Base-by-base conservation (phyloP, 768 basidiomycete genomes). In the Mrakia hoshinonis region DNA sequence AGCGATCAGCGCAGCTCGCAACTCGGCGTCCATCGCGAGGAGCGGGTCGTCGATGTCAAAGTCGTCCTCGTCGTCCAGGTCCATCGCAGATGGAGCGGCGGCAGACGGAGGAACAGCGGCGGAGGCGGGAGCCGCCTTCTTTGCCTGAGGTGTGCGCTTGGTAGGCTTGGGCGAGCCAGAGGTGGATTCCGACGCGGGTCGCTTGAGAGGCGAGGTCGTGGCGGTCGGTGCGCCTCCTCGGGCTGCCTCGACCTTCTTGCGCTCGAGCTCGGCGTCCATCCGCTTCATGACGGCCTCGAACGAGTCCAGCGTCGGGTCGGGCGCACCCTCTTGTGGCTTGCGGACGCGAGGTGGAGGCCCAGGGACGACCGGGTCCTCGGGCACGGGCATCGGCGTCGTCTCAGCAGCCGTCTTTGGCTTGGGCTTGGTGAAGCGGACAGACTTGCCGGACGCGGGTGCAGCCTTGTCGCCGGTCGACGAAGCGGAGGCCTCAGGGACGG, bases 261-360 rank as follows among this genome's bases (percentile, higher is more conserved):
- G 68, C 2, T 82, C 82, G 38, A 99, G 82, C 75, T 96, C 90
- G 22, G 82, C 85, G 75, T 99, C 96, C 88, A 98, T 91, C 2
- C 92, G 92, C 77, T 86, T 85, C 96, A 98, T 98, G 39, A 98
- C 91, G 1, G 89, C 85, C 77, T 99, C 96, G 74, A 99, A 98
- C 0, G 92, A 93, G 78, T 94, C 85, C 26, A 98, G 83, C 60
- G 87, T 85, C 4, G 87, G 85, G 78, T 92, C 89, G 29, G 69
- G 69, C 39, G 55, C 55, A 2, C 51, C 70, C 22, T 65, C 65
- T 20, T 38, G 63, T 18, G 64, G 64, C 20, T 58, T 43, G 51
- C 46, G n/a, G 38, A 29, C 38, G 31, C 67, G 43, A 63, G 68
- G 22, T 31, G 48, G 61, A 52, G 67, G 55, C 15, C 67, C 67